Base-by-base conservation (phyloP, 371 early-diverging fungal species). In the Mucor ambiguus region DNA sequence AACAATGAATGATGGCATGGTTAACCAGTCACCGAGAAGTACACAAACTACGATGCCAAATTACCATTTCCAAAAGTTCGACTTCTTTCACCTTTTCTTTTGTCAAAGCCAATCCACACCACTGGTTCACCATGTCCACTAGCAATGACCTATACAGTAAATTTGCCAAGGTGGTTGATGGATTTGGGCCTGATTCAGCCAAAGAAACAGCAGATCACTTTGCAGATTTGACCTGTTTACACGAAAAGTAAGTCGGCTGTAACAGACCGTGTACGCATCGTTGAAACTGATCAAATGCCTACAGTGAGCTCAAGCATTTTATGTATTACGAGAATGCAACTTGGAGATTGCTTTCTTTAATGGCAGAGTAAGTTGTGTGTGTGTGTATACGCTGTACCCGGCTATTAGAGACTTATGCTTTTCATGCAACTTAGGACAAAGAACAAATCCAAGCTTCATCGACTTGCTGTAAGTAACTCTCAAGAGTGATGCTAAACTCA, bases 261-360 rank as follows among this genome's bases (percentile, higher is more conserved):
- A 33, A 6, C 11, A 41, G 41, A 61, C 49, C 49, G 32, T 32
- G 29, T 20, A 35, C n/a, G 12, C 24, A n/a, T n/a, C 22, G 52
- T 28, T 41, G 41, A 18, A 18, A 60, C 30, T 32, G 29, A 44
- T 30, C 33, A n/a, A 26, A 22, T 12, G 37, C 9, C 20, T 37
- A 24, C 33, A n/a, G 24, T 11, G 2, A 44, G 2, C 44, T n/a
- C 11, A 5, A 22, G 0, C 35, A 64, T 58, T 57, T 28, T 30
- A 49, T 66, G 61, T 43, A 43, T 8, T 61, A 41, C 24, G 67
- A 66, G 55, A 48, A 44, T n/a, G 32, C 30, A 2, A 61, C 67
- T 2, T 67, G 67, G 67, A 24, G 41, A 14, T 30, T 67, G 10
- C 35, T 67, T 16, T 33, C 38, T 26, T 2, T 33, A 2, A 32